Evolutionary conservation across 108 stramenopile genomes (phyloP).

Genomic region (Pseudonitzschia multiseries): DNA sequence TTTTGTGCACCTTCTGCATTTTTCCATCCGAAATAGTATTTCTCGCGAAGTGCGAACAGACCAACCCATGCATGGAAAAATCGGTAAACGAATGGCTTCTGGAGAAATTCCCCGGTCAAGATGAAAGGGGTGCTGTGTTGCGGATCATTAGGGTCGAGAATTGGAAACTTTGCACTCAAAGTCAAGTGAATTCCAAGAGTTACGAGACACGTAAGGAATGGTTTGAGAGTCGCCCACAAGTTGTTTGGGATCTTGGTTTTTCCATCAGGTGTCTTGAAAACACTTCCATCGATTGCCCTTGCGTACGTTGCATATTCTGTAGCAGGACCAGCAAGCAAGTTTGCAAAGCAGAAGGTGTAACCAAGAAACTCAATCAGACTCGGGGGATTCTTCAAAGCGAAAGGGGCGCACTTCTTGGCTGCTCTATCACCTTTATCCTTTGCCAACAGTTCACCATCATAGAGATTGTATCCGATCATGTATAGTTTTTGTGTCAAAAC

Average conservation of each 20-base stretch:
- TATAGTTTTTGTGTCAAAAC: conserved; percentile 96
- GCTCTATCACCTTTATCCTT: conserved; percentile 68
- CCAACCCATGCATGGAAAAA: conserved; percentile 77
- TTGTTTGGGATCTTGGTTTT: conserved; percentile 79
- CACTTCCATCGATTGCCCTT: conserved; percentile 70
- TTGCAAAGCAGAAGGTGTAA: conserved; percentile 95
- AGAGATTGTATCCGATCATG: conserved; percentile 95
- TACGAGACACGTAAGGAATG: conserved; percentile 71
- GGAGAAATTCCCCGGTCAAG: conserved; percentile 57
- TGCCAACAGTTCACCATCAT: conserved; percentile 83
- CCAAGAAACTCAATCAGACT: conserved; percentile 90
- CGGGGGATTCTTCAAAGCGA: conserved; percentile 79
- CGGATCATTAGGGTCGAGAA: conserved; percentile 77
- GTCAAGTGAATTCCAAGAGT: conserved; percentile 72
- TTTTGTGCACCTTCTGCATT: conserved; percentile 90
- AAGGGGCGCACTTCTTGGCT: conserved; percentile 78
- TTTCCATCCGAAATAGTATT: conserved; percentile 99
- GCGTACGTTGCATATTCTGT: conserved; percentile 81
- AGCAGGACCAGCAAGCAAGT: conserved; percentile 90
- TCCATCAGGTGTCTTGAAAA: conserved; percentile 68
- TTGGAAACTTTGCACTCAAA: conserved; percentile 70
- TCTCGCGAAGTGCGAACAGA: conserved; percentile 83
- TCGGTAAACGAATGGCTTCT: conserved; percentile 64
- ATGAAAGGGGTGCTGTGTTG: conserved; percentile 72
- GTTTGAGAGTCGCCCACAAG: conserved; percentile 68